Percentiles rank a stretch among this genome's conserved stretches.
Evolutionary conservation across 169 alveolate species (phyloP).

Genomic region (Amoebophrya sp.): DNA sequence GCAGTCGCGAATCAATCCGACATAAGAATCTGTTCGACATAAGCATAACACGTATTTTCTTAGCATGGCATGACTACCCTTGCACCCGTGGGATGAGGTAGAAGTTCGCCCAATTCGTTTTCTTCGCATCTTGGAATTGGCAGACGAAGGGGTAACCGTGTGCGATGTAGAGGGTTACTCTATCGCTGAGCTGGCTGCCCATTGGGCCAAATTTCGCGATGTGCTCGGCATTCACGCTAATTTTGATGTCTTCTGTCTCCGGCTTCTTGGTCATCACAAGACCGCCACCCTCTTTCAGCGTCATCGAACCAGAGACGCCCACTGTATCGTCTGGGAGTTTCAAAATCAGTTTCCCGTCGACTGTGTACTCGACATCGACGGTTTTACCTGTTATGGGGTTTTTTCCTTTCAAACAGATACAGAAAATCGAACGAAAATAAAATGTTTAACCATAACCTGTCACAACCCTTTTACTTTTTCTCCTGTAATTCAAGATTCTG

Average conservation of each 20-base stretch:
- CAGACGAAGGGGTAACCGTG: background rate
- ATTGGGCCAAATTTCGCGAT: background rate
- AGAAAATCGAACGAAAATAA: too few species aligned
- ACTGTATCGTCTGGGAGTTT: background rate
- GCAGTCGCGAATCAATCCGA: too few species aligned
- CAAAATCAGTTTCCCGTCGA: background rate
- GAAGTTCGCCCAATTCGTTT: background rate
- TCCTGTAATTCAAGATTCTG: too few species aligned
- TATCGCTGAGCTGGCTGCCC: background rate
- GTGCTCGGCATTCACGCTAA: background rate
- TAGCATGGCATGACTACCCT: too few species aligned
- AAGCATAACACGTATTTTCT: too few species aligned
- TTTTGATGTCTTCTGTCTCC: background rate
- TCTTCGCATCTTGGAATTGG: background rate
- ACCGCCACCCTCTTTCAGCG: background rate
- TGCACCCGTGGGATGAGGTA: conserved; percentile 5
- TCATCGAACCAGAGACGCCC: background rate
- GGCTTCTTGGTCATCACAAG: background rate
- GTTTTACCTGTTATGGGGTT: background rate
- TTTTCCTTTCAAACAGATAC: too few species aligned
- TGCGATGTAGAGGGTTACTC: background rate
- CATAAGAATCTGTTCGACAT: too few species aligned
- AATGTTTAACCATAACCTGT: too few species aligned
- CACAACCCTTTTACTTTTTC: too few species aligned
- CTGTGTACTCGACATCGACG: background rate